Conservation (phyloP, 78 protist genomes). For the Protostelium mycophagum region DNA sequence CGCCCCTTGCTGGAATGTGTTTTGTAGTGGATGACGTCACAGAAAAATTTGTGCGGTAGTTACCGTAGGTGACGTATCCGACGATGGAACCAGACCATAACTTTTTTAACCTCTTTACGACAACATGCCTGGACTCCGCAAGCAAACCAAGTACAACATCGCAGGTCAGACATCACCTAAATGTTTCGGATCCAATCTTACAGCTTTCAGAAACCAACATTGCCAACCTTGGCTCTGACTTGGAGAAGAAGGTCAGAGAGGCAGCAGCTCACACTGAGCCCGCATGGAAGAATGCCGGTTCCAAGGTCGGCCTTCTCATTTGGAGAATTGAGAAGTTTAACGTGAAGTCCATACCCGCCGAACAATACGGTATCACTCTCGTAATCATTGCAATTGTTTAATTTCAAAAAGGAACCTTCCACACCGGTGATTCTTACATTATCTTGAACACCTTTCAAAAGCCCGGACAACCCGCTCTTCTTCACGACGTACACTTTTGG, state of each 20-base stretch:
- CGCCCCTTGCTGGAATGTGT: too few species aligned
- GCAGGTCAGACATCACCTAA: background rate
- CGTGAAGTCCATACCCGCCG: slow-evolving; percentile 14
- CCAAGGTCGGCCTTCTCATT: slow-evolving; percentile 14
- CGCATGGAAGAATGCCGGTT: slow-evolving; percentile 9
- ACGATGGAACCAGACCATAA: too few species aligned
- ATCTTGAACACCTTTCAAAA: slow-evolving; percentile 44
- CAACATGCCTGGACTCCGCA: background rate
- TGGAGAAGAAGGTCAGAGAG: background rate
- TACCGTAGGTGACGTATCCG: too few species aligned
- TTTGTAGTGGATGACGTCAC: too few species aligned
- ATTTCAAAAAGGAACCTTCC: slow-evolving; percentile 32
- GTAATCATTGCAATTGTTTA: background rate
- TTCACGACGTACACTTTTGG: slow-evolving; percentile 60
- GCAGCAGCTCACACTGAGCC: background rate
- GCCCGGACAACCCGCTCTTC: background rate
- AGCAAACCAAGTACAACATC: background rate
- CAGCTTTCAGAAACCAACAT: background rate
- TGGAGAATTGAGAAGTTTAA: slow-evolving; percentile 53
- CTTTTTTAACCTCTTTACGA: too few species aligned
- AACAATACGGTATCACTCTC: slow-evolving; percentile 25
- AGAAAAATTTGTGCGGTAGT: too few species aligned
- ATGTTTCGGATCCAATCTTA: background rate
- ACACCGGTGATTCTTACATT: slow-evolving; percentile 74
- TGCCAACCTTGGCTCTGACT: background rate